Evolutionary conservation across 140 eudicot genomes (phyloP).

Genomic region (Flaveria floridana): DNA sequence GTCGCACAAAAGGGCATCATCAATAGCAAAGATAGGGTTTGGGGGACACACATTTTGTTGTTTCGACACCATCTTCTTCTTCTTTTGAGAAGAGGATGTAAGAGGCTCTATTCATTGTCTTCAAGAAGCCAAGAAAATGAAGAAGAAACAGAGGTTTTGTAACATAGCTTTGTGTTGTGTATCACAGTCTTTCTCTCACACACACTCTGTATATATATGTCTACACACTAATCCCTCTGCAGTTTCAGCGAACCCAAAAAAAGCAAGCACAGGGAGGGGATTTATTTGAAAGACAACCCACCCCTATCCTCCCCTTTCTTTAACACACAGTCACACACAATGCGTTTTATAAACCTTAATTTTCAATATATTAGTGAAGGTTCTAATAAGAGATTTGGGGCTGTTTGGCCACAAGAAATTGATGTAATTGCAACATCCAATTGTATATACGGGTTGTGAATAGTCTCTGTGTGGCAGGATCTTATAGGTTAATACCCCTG

Average conservation of each 20-base stretch:
- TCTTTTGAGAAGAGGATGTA: constrained; percentile 49
- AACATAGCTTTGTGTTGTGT: constrained; percentile 36
- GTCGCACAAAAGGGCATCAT: constrained; percentile 62
- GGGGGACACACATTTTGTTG: constrained; percentile 36
- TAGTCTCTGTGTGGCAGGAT: constrained; percentile 24
- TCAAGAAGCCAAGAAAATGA: constrained; percentile 37
- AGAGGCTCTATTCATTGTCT: constrained; percentile 63
- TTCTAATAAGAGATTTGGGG: neutral
- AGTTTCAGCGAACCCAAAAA: constrained; percentile 31
- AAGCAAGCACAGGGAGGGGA: constrained; percentile 37
- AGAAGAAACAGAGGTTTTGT: constrained; percentile 22
- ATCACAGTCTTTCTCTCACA: constrained; percentile 12
- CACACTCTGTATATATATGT: constrained; percentile 13
- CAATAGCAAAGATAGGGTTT: constrained; percentile 49
- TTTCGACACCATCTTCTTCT: constrained; percentile 43
- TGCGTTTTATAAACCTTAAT: constrained; percentile 14
- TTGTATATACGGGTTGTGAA: constrained; percentile 32
- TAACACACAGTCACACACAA: neutral
- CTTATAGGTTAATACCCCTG: constrained; percentile 25
- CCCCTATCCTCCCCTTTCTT: constrained; percentile 47
- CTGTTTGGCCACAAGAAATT: constrained; percentile 14
- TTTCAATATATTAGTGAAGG: constrained; percentile 8
- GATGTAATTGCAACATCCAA: constrained; percentile 33
- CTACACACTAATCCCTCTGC: constrained; percentile 6
- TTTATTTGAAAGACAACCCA: constrained; percentile 55